A percentile compares a stretch with the other conserved stretches of the same genome.
Evolutionary conservation across 768 basidiomycete genomes (phyloP).

Genomic region (Kwoniella dendrophila): DNA sequence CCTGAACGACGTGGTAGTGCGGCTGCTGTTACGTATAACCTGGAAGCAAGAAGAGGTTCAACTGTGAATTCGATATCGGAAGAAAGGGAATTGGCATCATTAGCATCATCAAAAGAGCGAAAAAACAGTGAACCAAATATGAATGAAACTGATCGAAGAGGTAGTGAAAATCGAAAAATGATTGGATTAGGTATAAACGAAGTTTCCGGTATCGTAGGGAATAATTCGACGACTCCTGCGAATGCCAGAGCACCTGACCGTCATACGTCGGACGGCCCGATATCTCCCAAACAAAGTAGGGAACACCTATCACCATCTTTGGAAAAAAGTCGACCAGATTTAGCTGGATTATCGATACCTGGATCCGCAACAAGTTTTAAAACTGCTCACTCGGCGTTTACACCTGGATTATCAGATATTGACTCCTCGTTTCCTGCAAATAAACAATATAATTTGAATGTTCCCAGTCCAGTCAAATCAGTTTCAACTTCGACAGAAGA

Average conservation of each 20-base stretch:
- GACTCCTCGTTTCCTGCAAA: too few species aligned
- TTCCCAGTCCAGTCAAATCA: not conserved
- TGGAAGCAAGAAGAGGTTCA: not conserved
- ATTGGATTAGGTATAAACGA: constrained; percentile 1
- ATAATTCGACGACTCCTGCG: too few species aligned
- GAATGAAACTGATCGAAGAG: not conserved
- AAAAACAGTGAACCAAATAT: not conserved
- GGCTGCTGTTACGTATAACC: not conserved
- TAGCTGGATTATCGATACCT: constrained; percentile 3
- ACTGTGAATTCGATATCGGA: not conserved
- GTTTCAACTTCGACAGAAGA: constrained; percentile 3
- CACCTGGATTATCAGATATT: not conserved
- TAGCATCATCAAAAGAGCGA: not conserved
- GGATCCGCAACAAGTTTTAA: constrained; percentile 11
- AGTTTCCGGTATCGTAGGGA: too few species aligned
- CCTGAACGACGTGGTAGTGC: constrained; percentile 7
- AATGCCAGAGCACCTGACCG: too few species aligned
- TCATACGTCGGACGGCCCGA: too few species aligned
- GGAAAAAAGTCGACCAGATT: not conserved
- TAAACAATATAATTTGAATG: not conserved
- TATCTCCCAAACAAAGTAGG: too few species aligned
- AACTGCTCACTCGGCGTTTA: constrained; percentile 8
- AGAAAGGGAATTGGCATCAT: not conserved
- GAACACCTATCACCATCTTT: too few species aligned
- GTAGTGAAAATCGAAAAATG: constrained; percentile 1